A percentile compares a stretch with the other conserved stretches of the same genome.
These are phyloP conservation scores for Colletotrichum tropicicola DNA, from an alignment of 2,329 filamentous ascomycete species.

Conservation along the genomic window DNA sequence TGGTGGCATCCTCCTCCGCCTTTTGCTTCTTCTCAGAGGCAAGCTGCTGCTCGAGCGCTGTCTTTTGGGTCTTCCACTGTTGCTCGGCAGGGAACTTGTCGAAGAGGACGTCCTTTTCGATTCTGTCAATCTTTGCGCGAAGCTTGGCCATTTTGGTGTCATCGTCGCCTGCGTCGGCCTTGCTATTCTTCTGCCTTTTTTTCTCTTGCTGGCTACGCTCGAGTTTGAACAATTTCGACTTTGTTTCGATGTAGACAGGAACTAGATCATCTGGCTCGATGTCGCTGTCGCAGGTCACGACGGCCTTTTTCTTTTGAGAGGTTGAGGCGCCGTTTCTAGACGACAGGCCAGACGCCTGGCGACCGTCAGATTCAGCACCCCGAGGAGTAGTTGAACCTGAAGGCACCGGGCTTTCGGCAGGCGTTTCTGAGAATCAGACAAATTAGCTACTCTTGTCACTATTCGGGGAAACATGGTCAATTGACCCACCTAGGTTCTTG, in stretches of 20 bases:
- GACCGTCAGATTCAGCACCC: conserved; percentile 42
- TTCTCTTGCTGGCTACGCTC: conserved; percentile 58
- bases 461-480: background rate
- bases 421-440: conserved; percentile 48
- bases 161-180: conserved; percentile 45
- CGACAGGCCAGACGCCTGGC: conserved; percentile 16
- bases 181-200: conserved; percentile 49
- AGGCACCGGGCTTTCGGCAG: conserved; percentile 57
- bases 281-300: conserved; percentile 70
- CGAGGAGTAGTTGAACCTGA: conserved; percentile 61
- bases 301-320: conserved; percentile 49
- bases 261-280: conserved; percentile 80
- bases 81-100: conserved; percentile 72
- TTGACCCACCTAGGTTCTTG: conserved; percentile 46
- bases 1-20: conserved; percentile 41
- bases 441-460: background rate
- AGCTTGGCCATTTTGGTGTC: conserved; percentile 71
- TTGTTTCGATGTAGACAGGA: conserved; percentile 80
- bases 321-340: conserved; percentile 28
- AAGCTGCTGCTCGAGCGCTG: conserved; percentile 70
- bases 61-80: conserved; percentile 69
- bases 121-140: conserved; percentile 76
- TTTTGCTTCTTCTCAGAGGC: conserved; percentile 56
- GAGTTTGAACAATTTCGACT: conserved; percentile 71
- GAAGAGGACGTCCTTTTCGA: conserved; percentile 82